Evolutionary conservation across 139 green algal genomes (phyloP).

Genomic region (Pycnococcus provasolii): DNA sequence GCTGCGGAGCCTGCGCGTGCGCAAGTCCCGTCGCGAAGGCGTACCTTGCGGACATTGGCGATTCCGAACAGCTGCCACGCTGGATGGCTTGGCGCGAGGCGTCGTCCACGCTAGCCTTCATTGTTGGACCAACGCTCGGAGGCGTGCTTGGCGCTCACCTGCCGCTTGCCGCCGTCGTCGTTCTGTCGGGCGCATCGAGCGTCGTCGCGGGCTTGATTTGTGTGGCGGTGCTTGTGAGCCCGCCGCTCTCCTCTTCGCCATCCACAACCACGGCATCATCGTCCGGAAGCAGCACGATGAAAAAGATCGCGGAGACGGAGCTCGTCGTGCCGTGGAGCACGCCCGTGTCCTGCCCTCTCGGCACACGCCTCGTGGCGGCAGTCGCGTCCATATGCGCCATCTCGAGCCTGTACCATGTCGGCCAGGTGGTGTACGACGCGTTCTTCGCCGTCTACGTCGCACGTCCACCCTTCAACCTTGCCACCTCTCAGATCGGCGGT

Average conservation of each 20-base stretch:
- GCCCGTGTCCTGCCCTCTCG: constrained; percentile 8
- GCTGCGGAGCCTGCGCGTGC: constrained; percentile 7
- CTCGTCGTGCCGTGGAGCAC: background rate
- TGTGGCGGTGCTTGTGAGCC: no score
- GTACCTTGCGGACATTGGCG: constrained; percentile 18
- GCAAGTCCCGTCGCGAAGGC: constrained; percentile 19
- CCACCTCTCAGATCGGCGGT: constrained; percentile 5
- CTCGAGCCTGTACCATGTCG: constrained; percentile 17
- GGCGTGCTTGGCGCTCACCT: constrained; percentile 7
- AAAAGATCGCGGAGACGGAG: background rate
- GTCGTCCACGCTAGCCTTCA: constrained; percentile 21
- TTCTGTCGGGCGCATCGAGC: background rate
- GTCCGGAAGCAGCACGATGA: no score
- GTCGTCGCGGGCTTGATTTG: background rate
- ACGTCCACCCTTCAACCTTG: background rate
- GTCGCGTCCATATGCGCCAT: constrained; percentile 22
- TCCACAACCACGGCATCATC: no score
- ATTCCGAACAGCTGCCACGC: constrained; percentile 1
- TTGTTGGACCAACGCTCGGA: constrained; percentile 22
- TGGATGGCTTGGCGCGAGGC: constrained; percentile 26
- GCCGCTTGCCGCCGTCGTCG: constrained; percentile 6
- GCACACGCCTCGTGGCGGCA: background rate
- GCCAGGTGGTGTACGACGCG: constrained; percentile 18
- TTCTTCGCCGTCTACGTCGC: constrained; percentile 16
- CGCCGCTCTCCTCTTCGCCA: no score